Evolutionary conservation across 2,329 filamentous ascomycete genomes (phyloP).

Genomic region (Stagonosporopsis vannaccii): DNA sequence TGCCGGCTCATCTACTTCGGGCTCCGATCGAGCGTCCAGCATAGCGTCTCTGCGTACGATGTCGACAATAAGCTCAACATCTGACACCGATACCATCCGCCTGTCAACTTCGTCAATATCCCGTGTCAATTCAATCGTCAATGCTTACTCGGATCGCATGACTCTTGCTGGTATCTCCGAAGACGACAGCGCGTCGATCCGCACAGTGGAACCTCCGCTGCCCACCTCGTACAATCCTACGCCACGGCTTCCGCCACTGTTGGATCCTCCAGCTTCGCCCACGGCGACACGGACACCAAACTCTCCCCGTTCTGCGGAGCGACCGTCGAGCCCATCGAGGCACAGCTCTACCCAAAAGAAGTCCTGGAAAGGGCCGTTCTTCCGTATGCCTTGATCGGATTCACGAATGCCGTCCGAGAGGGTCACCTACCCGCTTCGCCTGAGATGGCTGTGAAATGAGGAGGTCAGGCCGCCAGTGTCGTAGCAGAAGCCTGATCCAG

Average conservation of each 20-base stretch:
- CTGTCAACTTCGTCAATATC: slow-evolving; percentile 30
- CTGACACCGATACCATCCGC: slow-evolving; percentile 43
- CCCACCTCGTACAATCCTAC: slow-evolving; percentile 27
- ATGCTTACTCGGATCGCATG: slow-evolving; percentile 42
- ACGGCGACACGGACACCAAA: slow-evolving; percentile 19
- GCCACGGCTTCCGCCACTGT: slow-evolving; percentile 20
- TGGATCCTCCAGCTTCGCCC: slow-evolving; percentile 28
- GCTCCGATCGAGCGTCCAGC: slow-evolving; percentile 40
- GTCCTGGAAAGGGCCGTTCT: slow-evolving; percentile 43
- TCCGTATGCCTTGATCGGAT: slow-evolving; percentile 37
- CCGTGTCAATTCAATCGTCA: slow-evolving; percentile 41
- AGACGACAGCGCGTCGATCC: slow-evolving; percentile 38
- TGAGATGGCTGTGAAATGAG: not conserved
- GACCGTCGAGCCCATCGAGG: slow-evolving; percentile 9
- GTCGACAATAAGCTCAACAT: slow-evolving; percentile 39
- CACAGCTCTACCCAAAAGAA: slow-evolving; percentile 19
- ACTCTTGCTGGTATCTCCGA: slow-evolving; percentile 43
- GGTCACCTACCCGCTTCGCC: not conserved
- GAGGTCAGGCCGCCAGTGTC: not conserved
- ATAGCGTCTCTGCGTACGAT: slow-evolving; percentile 38
- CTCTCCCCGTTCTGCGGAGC: slow-evolving; percentile 13
- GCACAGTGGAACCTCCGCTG: slow-evolving; percentile 32
- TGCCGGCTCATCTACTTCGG: slow-evolving; percentile 33
- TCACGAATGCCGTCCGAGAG: not conserved
- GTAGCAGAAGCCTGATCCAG: not conserved